These are phyloP conservation scores for Trypanosoma avium DNA, from an alignment of 208 protist species.

Conservation along the genomic window DNA sequence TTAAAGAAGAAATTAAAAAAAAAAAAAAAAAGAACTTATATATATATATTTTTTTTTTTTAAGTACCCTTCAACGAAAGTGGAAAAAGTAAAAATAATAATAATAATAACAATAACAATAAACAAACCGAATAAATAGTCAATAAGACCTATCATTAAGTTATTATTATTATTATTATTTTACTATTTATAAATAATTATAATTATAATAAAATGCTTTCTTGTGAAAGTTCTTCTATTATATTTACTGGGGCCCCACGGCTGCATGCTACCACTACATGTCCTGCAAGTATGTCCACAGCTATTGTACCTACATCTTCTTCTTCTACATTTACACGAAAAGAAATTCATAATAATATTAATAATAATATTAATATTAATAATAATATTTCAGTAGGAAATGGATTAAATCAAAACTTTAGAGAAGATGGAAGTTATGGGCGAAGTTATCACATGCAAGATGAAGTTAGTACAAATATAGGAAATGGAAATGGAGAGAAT, in stretches of 20 bases:
- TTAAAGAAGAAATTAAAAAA: conserved; percentile 3
- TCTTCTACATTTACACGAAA: too few relatives aligned
- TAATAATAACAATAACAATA: not conserved
- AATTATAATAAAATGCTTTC: conserved; percentile 7
- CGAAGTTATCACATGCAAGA: too few relatives aligned
- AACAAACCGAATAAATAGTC: not conserved
- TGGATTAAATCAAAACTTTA: too few relatives aligned
- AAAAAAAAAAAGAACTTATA: too few relatives aligned
- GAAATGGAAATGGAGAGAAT: too few relatives aligned
- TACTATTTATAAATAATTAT: conserved; percentile 10
- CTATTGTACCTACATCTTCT: not conserved
- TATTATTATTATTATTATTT: not conserved
- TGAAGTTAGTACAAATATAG: too few relatives aligned
- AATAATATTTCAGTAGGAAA: not conserved
- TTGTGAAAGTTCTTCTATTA: conserved; percentile 6
- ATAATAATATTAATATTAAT: conserved; percentile 11
- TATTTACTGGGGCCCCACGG: not conserved
- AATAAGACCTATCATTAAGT: not conserved
- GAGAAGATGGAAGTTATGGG: too few relatives aligned
- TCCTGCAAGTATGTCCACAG: not conserved
- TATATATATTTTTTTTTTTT: too few relatives aligned
- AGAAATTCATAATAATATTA: conserved; percentile 16
- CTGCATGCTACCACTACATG: not conserved
- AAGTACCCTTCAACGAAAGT: too few relatives aligned
- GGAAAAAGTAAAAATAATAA: conserved; percentile 10